phyloP scores from a whole-genome alignment of 345 rosid genomes.

The Lenwebbia sp. region DNA sequence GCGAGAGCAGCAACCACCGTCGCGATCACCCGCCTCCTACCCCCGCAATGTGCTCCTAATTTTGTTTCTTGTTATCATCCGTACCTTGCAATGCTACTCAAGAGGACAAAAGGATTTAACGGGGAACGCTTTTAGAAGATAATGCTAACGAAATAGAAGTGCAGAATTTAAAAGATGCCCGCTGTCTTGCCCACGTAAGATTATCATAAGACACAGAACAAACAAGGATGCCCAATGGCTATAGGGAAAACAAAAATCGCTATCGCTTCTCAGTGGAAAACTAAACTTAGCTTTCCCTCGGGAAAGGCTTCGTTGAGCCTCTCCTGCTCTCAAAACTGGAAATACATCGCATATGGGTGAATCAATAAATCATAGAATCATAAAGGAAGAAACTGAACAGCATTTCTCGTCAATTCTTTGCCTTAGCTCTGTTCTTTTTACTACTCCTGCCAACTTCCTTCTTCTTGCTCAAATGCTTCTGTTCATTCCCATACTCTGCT shows the following conservation, averaged over 20 bases:
- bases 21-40: not conserved
- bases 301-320: not conserved
- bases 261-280: not conserved
- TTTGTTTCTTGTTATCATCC: not conserved
- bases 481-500: constrained; percentile 15
- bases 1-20: not conserved
- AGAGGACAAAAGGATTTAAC: not conserved
- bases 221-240: not conserved
- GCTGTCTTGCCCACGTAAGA: not conserved
- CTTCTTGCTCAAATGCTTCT: constrained; percentile 11
- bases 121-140: not conserved
- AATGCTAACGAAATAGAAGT: not conserved
- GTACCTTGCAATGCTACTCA: not conserved
- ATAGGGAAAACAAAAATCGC: not conserved
- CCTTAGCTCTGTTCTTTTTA: not conserved
- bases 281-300: not conserved
- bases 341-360: not conserved
- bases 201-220: not conserved
- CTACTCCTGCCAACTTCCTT: not conserved
- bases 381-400: not conserved
- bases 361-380: not conserved
- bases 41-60: not conserved
- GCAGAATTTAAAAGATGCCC: not conserved
- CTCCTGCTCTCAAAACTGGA: not conserved
- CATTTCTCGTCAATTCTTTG: not conserved